Percentiles rank a stretch among this genome's conserved stretches.
Conservation (phyloP, 148 eudicot genomes). For the Dysphania ambrosioides region DNA sequence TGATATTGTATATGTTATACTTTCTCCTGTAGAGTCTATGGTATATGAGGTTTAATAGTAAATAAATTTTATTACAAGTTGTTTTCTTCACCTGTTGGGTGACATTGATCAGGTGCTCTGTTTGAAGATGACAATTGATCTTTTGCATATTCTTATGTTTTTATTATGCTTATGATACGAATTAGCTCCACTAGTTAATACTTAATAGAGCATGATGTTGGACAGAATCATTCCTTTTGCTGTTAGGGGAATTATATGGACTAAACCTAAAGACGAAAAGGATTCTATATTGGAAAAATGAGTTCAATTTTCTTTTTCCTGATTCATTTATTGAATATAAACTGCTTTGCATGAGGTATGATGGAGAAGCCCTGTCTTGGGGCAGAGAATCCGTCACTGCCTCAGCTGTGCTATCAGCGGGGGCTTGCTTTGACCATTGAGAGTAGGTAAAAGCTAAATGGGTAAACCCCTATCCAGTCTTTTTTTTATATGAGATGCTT, state of each 20-base stretch:
- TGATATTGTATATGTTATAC: not conserved
- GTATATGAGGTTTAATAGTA: not conserved
- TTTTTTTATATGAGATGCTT: not conserved
- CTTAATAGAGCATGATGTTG: not conserved
- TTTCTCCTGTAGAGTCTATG: not conserved
- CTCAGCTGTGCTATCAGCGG: no score
- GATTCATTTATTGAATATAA: not conserved
- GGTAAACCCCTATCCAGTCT: no score
- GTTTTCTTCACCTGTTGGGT: not conserved
- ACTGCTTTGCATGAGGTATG: not conserved
- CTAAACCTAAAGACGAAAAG: not conserved
- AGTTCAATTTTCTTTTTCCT: not conserved
- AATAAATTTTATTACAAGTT: not conserved
- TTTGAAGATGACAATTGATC: not conserved
- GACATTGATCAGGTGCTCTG: not conserved
- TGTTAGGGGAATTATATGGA: not conserved
- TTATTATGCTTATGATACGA: conserved; percentile 1
- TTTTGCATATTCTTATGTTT: not conserved
- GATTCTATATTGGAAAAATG: not conserved
- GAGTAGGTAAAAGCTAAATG: no score
- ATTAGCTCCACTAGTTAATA: not conserved
- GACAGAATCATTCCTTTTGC: not conserved
- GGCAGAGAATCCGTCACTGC: no score
- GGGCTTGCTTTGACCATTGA: no score
- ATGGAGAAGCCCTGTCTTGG: no score